These are phyloP conservation scores for Nemania sp. DNA, from an alignment of 2,329 filamentous ascomycete species.

Conservation along the genomic window DNA sequence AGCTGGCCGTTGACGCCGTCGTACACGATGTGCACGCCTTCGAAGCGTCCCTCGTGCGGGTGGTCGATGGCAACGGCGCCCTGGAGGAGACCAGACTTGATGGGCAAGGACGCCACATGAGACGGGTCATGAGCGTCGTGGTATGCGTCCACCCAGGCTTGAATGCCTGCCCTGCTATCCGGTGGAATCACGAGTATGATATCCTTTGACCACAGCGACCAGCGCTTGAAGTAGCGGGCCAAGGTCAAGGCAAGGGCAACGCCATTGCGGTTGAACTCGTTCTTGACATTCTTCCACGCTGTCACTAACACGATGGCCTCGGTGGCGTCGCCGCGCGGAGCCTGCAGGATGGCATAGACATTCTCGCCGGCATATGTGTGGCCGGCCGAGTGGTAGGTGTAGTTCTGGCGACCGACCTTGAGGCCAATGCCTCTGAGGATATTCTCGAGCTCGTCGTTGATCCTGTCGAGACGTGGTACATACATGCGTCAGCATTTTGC, in stretches of 20 bases:
- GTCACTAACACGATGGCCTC: conserved; percentile 94
- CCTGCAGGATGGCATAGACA: conserved; percentile 89
- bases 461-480: conserved; percentile 42
- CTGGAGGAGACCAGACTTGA: conserved; percentile 93
- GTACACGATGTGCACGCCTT: conserved; percentile 88
- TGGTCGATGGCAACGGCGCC: conserved; percentile 94
- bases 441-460: conserved; percentile 72
- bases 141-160: conserved; percentile 98
- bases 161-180: conserved; percentile 86
- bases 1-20: conserved; percentile 95
- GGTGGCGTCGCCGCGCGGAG: conserved; percentile 91
- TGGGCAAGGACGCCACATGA: conserved; percentile 73
- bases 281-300: conserved; percentile 82
- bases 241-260: conserved; percentile 85
- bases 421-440: conserved; percentile 80
- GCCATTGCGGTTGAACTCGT: conserved; percentile 81
- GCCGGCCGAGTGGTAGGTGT: conserved; percentile 80
- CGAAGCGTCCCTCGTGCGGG: conserved; percentile 80
- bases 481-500: background rate
- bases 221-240: conserved; percentile 93
- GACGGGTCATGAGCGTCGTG: conserved; percentile 81
- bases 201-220: conserved; percentile 99
- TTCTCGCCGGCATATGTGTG: conserved; percentile 80
- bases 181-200: conserved; percentile 90
- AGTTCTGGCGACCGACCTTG: conserved; percentile 87